These are phyloP conservation scores for Chondrus crispus DNA, from an alignment of 23 red algal genomes.

Conservation along the genomic window DNA sequence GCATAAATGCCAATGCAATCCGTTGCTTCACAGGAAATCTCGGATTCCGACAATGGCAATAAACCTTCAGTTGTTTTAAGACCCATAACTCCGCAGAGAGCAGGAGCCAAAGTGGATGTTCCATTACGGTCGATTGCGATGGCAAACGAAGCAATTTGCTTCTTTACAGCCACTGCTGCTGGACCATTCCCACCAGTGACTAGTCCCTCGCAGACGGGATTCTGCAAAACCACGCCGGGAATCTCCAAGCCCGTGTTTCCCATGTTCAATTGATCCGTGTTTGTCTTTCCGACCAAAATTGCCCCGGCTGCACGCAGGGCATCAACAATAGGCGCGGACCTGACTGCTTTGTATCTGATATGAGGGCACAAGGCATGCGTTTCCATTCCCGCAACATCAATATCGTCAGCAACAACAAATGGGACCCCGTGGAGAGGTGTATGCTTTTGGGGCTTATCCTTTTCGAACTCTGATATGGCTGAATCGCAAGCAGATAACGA, in stretches of 20 bases:
- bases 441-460: background rate
- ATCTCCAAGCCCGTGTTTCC: slow-evolving; percentile 21
- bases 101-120: slow-evolving; percentile 4
- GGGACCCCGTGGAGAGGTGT: slow-evolving; percentile 58
- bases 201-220: background rate
- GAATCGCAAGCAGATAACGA: background rate
- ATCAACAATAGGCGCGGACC: slow-evolving; percentile 3
- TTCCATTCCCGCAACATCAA: slow-evolving; percentile 39
- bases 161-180: slow-evolving; percentile 31
- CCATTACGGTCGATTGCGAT: slow-evolving; percentile 33
- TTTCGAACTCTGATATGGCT: slow-evolving; percentile 3
- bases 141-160: slow-evolving; percentile 36
- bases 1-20: slow-evolving; percentile 27
- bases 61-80: slow-evolving; percentile 39
- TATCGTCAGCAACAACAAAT: slow-evolving; percentile 30
- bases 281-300: slow-evolving; percentile 33
- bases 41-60: background rate
- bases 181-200: slow-evolving; percentile 38
- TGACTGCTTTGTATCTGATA: background rate
- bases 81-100: background rate
- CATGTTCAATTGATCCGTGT: slow-evolving; percentile 31
- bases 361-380: background rate
- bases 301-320: slow-evolving; percentile 18
- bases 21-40: background rate
- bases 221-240: background rate